Conservation (phyloP, 306 rosid species). For the Prunus mongolica region DNA sequence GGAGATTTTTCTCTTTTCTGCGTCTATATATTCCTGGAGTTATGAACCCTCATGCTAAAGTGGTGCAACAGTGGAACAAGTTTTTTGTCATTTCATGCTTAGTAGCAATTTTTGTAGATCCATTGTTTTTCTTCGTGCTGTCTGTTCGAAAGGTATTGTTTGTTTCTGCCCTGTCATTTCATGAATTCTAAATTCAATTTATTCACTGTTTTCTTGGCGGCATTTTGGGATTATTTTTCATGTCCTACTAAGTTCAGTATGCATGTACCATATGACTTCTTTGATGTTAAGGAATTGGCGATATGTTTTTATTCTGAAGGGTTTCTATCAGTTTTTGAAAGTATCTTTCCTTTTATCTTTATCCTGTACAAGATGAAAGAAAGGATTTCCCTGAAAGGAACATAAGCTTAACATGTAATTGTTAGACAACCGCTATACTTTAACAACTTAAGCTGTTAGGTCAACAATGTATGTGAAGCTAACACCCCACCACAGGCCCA, state of each 20-base stretch:
- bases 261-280: neutral
- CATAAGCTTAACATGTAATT: neutral
- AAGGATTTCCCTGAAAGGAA: neutral
- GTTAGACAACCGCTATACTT: too few species aligned
- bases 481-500: neutral
- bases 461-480: neutral
- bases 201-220: neutral
- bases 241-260: neutral
- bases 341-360: neutral
- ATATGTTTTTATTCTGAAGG: neutral
- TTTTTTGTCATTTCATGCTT: constrained; percentile 67
- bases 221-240: neutral
- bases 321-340: too few species aligned
- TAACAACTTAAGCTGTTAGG: too few species aligned
- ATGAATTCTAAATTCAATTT: neutral
- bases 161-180: constrained; percentile 14
- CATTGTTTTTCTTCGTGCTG: constrained; percentile 69
- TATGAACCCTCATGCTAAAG: constrained; percentile 75
- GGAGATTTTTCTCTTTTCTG: constrained; percentile 47
- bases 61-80: constrained; percentile 72
- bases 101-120: constrained; percentile 70
- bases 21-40: constrained; percentile 59
- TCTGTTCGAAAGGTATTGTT: constrained; percentile 41
- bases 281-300: neutral
- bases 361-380: neutral